Conservation (phyloP, 2,329 filamentous ascomycete genomes). For the Penicillium brasilianum region DNA sequence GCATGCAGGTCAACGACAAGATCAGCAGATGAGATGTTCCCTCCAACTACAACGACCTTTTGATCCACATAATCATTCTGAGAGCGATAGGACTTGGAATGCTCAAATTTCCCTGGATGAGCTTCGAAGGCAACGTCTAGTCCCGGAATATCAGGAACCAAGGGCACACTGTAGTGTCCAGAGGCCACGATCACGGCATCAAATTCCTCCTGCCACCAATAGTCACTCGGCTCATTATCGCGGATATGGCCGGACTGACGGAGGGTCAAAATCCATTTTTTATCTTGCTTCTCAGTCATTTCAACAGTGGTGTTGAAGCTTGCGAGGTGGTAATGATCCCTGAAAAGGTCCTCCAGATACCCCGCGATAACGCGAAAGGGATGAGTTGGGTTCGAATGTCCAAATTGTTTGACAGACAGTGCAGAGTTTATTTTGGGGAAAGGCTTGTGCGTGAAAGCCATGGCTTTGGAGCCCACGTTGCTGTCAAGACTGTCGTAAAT, state of each 20-base stretch:
- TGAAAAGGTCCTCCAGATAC: background rate
- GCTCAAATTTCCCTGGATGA: background rate
- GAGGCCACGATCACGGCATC: background rate
- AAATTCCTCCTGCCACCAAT: constrained; percentile 1
- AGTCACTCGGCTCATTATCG: background rate
- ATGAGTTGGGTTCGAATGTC: background rate
- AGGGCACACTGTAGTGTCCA: background rate
- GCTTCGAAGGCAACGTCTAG: background rate
- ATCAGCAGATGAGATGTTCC: background rate
- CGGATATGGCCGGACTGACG: background rate
- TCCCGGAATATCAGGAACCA: background rate
- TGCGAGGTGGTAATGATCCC: background rate
- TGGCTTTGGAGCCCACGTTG: background rate
- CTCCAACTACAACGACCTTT: background rate
- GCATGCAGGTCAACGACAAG: background rate
- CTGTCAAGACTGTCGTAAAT: background rate
- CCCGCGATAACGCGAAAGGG: background rate
- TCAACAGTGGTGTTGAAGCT: background rate
- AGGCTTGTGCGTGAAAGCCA: background rate
- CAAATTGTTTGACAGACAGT: background rate
- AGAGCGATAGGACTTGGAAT: background rate
- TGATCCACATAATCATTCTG: background rate
- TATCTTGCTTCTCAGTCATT: background rate
- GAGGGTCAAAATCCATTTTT: background rate
- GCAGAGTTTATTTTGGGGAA: background rate